A percentile compares a stretch with the other conserved stretches of the same genome.
These are phyloP conservation scores for Eutrema heterophyllum DNA, from an alignment of 345 rosid species.

Conservation along the genomic window DNA sequence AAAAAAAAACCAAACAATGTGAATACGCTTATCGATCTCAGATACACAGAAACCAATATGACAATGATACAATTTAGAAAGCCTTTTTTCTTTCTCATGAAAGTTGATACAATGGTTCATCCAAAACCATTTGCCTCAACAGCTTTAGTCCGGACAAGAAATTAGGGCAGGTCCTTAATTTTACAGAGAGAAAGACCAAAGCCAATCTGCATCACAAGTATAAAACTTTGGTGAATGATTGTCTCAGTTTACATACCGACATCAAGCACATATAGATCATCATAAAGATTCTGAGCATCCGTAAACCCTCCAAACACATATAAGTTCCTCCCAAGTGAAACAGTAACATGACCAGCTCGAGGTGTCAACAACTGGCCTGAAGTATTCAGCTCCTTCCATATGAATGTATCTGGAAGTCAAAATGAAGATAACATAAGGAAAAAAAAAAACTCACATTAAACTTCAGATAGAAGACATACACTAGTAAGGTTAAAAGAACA, in stretches of 20 bases:
- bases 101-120: not conserved
- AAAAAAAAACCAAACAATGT: not conserved
- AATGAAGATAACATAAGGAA: not conserved
- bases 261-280: conserved; percentile 83
- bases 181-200: not conserved
- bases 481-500: not conserved
- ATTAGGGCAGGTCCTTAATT: not conserved
- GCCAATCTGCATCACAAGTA: not conserved
- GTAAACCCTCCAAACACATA: conserved; percentile 98
- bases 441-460: not conserved
- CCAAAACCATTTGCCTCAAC: not conserved
- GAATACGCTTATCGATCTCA: not conserved
- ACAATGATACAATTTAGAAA: conserved; percentile 1
- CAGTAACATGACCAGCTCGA: conserved; percentile 93
- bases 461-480: conserved; percentile 5
- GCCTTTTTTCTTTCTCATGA: not conserved
- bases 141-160: not conserved
- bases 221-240: not conserved
- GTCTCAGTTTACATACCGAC: conserved; percentile 52
- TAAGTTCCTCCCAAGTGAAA: conserved; percentile 77
- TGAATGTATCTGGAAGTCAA: conserved; percentile 58
- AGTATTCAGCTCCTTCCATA: conserved; percentile 81
- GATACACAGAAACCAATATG: not conserved
- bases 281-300: conserved; percentile 85
- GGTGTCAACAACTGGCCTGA: conserved; percentile 80